Evolutionary conservation across 768 basidiomycete genomes (phyloP).

Genomic region (Suillus fuscotomentosus): DNA sequence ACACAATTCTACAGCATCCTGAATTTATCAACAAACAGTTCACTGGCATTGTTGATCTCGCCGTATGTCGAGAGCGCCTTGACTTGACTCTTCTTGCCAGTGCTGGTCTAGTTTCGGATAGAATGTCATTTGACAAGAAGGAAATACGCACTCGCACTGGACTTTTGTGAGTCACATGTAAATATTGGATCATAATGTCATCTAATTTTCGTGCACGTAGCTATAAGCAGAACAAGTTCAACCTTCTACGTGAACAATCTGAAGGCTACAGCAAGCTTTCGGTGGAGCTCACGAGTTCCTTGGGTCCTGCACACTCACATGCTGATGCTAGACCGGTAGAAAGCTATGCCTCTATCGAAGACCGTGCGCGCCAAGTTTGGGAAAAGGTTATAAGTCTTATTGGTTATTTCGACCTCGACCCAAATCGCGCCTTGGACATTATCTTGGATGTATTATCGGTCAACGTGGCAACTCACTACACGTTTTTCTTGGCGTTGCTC

Average conservation of each 20-base stretch:
- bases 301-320: conserved; percentile 74
- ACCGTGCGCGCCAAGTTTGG: conserved; percentile 71
- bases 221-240: conserved; percentile 98
- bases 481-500: conserved; percentile 86
- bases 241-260: conserved; percentile 93
- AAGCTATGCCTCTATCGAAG: conserved; percentile 51
- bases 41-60: conserved; percentile 52
- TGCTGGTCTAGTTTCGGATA: conserved; percentile 70
- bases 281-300: conserved; percentile 73
- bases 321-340: conserved; percentile 67
- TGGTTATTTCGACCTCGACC: conserved; percentile 96
- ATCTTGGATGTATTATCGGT: conserved; percentile 88
- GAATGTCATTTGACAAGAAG: conserved; percentile 66
- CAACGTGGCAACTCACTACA: conserved; percentile 78
- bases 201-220: conserved; percentile 37
- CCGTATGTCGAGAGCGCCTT: conserved; percentile 71
- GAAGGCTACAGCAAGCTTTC: conserved; percentile 96
- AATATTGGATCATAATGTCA: background rate
- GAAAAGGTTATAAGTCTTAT: conserved; percentile 85
- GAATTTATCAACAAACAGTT: conserved; percentile 39
- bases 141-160: conserved; percentile 79
- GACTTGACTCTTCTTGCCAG: conserved; percentile 62
- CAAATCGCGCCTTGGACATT: conserved; percentile 90
- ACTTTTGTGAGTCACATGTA: conserved; percentile 60
- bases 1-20: conserved; percentile 1